Conservation (phyloP, 2,329 filamentous ascomycete genomes). For the Colletotrichum sp. region DNA sequence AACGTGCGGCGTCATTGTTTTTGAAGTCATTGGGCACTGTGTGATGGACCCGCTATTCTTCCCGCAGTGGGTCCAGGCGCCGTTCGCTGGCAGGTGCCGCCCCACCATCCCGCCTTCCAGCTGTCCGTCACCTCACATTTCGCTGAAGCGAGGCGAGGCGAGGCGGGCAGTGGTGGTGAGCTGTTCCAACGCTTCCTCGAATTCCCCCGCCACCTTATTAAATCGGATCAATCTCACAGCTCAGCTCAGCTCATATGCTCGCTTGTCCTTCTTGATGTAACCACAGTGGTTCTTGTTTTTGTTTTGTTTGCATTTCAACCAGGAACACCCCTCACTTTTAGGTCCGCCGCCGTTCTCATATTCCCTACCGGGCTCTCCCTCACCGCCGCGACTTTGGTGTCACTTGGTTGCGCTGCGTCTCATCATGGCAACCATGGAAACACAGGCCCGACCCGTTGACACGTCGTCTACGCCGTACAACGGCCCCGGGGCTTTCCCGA, state of each 20-base stretch:
- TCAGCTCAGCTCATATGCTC: background rate
- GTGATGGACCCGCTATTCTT: background rate
- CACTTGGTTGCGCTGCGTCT: background rate
- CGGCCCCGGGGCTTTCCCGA: conserved; percentile 2
- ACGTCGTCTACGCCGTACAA: background rate
- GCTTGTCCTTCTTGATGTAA: background rate
- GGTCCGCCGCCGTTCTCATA: background rate
- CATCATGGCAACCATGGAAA: background rate
- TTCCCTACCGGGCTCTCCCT: background rate
- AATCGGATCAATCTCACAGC: background rate
- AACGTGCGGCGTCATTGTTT: background rate
- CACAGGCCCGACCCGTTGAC: background rate
- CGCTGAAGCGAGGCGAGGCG: background rate
- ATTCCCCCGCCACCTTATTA: conserved; percentile 15
- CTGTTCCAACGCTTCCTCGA: background rate
- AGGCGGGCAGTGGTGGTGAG: background rate
- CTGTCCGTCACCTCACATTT: background rate
- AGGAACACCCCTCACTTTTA: background rate
- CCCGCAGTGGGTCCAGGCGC: conserved; percentile 8
- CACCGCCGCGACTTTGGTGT: conserved; percentile 2
- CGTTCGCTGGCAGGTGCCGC: conserved; percentile 3
- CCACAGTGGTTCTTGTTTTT: background rate
- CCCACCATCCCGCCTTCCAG: conserved; percentile 9
- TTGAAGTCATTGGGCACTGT: background rate
- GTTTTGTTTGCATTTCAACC: background rate